A percentile compares a stretch with the other conserved stretches of the same genome.
phyloP scores from a whole-genome alignment of 192 early-diverging fungal species.

The Coemansia sp. region DNA sequence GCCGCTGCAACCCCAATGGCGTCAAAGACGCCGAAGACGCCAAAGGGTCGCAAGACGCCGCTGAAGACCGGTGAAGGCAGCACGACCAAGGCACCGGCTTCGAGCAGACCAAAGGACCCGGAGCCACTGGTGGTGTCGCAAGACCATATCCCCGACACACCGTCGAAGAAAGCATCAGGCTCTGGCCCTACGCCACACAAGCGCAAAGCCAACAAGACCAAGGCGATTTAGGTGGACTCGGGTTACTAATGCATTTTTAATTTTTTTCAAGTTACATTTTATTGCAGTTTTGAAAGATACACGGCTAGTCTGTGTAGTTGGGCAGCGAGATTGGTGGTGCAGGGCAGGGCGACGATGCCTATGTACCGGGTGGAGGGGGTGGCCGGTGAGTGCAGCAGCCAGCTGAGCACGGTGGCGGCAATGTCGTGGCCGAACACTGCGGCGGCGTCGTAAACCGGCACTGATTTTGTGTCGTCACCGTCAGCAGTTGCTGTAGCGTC shows the following conservation, averaged over 20 bases:
- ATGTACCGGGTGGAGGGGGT: conserved; percentile 10
- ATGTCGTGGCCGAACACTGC: conserved; percentile 18
- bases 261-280: not conserved
- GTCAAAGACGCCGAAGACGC: not conserved
- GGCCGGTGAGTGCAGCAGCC: conserved; percentile 20
- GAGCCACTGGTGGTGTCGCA: not conserved
- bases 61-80: not conserved
- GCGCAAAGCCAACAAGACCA: conserved; percentile 10
- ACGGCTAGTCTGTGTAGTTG: conserved; percentile 23
- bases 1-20: not conserved
- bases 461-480: conserved; percentile 3
- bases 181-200: conserved; percentile 8
- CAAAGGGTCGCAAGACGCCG: not conserved
- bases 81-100: not conserved
- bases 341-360: conserved; percentile 42
- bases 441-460: conserved; percentile 29
- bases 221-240: not conserved
- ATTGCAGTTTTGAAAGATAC: not conserved
- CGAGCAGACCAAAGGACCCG: no score
- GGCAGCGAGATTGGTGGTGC: conserved; percentile 30
- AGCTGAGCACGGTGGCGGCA: conserved; percentile 20
- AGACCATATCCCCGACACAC: not conserved
- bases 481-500: not conserved
- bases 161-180: not conserved
- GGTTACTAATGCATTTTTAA: not conserved